Conservation (phyloP, 2,329 filamentous ascomycete species). For the Fusarium continuum region DNA sequence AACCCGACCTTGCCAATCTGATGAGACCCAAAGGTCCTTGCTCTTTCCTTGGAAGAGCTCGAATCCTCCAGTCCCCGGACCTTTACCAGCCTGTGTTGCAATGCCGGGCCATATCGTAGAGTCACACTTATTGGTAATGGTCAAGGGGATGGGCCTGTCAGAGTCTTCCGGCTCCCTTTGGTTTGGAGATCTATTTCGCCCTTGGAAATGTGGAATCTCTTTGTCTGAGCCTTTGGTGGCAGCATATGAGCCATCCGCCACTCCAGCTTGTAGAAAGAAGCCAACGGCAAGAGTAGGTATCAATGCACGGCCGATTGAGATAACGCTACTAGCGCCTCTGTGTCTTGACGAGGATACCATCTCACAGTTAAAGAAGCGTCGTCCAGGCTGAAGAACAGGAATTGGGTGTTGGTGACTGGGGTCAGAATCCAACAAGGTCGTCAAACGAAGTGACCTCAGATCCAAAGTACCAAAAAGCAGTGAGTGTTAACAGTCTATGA, state of each 20-base stretch:
- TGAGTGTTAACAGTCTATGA: conserved; percentile 14
- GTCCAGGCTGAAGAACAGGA: background rate
- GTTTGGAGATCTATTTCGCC: conserved; percentile 37
- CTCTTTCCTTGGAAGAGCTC: conserved; percentile 67
- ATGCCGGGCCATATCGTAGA: conserved; percentile 81
- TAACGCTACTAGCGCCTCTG: conserved; percentile 22
- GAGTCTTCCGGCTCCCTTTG: conserved; percentile 37
- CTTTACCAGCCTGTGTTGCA: conserved; percentile 74
- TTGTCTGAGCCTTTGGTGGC: conserved; percentile 40
- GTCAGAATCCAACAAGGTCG: background rate
- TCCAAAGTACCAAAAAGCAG: conserved; percentile 9
- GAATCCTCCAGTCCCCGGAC: conserved; percentile 74
- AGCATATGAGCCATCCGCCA: conserved; percentile 21
- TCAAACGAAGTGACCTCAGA: background rate
- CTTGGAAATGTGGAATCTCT: conserved; percentile 42
- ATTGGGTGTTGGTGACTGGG: background rate
- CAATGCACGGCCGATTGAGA: conserved; percentile 36
- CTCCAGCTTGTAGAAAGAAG: conserved; percentile 27
- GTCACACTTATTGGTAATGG: conserved; percentile 76
- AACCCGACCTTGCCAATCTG: conserved; percentile 81
- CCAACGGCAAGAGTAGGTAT: conserved; percentile 35
- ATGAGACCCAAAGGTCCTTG: conserved; percentile 70
- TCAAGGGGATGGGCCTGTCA: conserved; percentile 61
- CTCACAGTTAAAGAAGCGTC: background rate
- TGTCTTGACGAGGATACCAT: conserved; percentile 28